Evolutionary conservation across 257 asterid species (phyloP).

Genomic region (Agastache rugosa): DNA sequence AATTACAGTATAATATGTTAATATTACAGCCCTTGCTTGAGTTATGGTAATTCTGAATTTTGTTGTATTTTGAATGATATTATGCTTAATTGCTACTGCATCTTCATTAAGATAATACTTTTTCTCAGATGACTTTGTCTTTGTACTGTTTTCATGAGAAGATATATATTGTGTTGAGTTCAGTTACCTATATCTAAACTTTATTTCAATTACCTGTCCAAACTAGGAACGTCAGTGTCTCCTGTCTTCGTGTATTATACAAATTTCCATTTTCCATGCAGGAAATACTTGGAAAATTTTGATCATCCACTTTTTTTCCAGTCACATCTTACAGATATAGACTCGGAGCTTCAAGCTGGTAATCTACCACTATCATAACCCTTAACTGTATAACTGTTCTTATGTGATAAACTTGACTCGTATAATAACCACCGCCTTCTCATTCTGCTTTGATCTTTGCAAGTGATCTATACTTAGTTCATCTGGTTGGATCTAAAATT

Average conservation of each 20-base stretch:
- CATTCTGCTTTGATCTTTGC: neutral
- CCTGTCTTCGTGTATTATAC: neutral
- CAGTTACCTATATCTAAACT: neutral
- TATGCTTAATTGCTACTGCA: neutral
- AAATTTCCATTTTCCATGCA: slow-evolving; percentile 42
- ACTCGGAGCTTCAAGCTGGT: slow-evolving; percentile 63
- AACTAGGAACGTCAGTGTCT: too few relatives aligned
- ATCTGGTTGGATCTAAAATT: neutral
- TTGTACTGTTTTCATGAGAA: neutral
- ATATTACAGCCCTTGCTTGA: neutral
- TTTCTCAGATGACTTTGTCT: neutral
- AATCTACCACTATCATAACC: slow-evolving; percentile 25
- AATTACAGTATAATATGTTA: neutral
- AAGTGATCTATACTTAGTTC: neutral
- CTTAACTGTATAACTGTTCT: neutral
- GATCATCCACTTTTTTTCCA: slow-evolving; percentile 58
- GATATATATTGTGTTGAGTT: neutral
- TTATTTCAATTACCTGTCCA: too few relatives aligned
- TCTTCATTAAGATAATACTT: neutral
- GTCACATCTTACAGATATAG: slow-evolving; percentile 44
- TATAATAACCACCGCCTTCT: neutral
- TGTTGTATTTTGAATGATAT: neutral
- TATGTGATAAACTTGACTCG: slow-evolving; percentile 1
- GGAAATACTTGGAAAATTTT: slow-evolving; percentile 66
- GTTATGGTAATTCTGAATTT: neutral